These are phyloP conservation scores for Theileria parva DNA, from an alignment of 169 alveolate species.

Conservation along the genomic window DNA sequence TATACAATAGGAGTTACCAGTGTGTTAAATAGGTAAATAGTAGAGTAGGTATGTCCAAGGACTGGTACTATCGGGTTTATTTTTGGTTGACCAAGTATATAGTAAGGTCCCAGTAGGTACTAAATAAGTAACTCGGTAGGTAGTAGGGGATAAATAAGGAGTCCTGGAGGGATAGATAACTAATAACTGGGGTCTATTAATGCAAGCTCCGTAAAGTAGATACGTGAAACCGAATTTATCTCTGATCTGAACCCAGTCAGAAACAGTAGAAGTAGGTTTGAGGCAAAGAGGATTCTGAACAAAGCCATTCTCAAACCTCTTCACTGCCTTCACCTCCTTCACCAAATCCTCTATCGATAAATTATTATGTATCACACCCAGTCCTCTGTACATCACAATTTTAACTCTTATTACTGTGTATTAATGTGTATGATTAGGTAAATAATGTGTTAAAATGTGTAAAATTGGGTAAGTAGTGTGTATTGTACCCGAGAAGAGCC, in stretches of 20 bases:
- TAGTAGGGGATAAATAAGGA: too few species aligned
- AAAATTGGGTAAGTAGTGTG: neutral
- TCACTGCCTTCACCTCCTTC: constrained; percentile 84
- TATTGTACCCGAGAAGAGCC: constrained; percentile 83
- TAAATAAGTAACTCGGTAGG: too few species aligned
- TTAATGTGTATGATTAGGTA: neutral
- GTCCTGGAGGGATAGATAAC: too few species aligned
- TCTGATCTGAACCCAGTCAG: constrained; percentile 75
- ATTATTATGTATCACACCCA: constrained; percentile 91
- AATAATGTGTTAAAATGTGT: neutral
- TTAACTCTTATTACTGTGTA: neutral
- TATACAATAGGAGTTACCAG: neutral
- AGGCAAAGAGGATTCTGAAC: constrained; percentile 84
- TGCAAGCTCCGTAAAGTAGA: constrained; percentile 22
- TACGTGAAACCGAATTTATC: constrained; percentile 68
- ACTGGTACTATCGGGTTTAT: too few species aligned
- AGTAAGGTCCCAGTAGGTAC: too few species aligned
- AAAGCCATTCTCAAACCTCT: constrained; percentile 89
- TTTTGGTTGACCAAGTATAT: too few species aligned
- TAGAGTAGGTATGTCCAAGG: too few species aligned
- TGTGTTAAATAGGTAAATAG: too few species aligned
- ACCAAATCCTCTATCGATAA: constrained; percentile 81
- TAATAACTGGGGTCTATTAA: too few species aligned
- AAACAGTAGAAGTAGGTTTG: constrained; percentile 82
- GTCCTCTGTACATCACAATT: constrained; percentile 73